These are phyloP conservation scores for Cryptosporidium ubiquitum DNA, from an alignment of 169 alveolate genomes.

Conservation along the genomic window DNA sequence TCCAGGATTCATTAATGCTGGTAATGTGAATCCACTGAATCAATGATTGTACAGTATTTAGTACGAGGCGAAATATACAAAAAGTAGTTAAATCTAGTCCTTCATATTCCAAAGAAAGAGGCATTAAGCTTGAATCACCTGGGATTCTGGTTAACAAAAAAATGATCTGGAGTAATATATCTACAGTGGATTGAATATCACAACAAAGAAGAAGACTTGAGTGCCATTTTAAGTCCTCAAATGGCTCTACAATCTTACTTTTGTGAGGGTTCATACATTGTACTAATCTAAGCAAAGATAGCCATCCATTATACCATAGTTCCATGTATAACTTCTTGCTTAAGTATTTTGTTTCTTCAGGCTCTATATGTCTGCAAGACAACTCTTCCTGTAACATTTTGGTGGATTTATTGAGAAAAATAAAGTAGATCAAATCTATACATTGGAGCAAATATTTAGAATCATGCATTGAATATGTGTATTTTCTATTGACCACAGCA, in stretches of 20 bases:
- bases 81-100: neutral
- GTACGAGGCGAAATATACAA: slow-evolving; percentile 6
- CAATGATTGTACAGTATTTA: slow-evolving; percentile 30
- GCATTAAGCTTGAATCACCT: neutral
- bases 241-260: neutral
- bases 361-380: neutral
- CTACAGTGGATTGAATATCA: slow-evolving; percentile 58
- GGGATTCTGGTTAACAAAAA: neutral
- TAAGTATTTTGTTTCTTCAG: neutral
- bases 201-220: slow-evolving; percentile 58
- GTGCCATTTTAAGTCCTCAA: slow-evolving; percentile 49
- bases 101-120: neutral
- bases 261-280: slow-evolving; percentile 53
- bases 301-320: slow-evolving; percentile 60
- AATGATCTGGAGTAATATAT: slow-evolving; percentile 24
- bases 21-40: slow-evolving; percentile 37
- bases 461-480: slow-evolving; percentile 64
- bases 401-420: slow-evolving; percentile 28
- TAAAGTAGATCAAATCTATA: slow-evolving; percentile 11
- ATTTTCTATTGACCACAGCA: slow-evolving; percentile 9
- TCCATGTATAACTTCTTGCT: slow-evolving; percentile 12
- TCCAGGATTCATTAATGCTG: slow-evolving; percentile 32
- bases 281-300: slow-evolving; percentile 16
- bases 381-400: slow-evolving; percentile 1
- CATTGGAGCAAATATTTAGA: slow-evolving; percentile 45